phyloP scores from a whole-genome alignment of 2,329 filamentous ascomycete species.

The Arthrobotrys iridis region DNA sequence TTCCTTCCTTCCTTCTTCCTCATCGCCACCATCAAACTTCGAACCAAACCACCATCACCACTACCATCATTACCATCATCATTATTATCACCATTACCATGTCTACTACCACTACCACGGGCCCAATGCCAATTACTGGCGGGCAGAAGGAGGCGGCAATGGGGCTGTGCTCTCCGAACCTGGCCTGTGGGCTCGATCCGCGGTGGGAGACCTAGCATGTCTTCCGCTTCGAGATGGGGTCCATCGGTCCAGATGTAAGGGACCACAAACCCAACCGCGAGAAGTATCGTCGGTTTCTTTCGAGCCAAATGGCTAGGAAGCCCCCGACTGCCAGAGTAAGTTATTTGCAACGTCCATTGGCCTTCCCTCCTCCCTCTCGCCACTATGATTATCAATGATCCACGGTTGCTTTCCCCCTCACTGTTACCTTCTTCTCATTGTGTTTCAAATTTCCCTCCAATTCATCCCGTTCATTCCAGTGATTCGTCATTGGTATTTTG shows the following conservation, averaged over 20 bases:
- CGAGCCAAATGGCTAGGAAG: background rate
- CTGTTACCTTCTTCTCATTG: too few relatives aligned
- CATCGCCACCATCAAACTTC: background rate
- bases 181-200: background rate
- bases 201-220: background rate
- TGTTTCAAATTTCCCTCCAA: too few relatives aligned
- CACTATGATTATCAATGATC: background rate
- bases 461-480: too few relatives aligned
- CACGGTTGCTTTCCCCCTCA: background rate
- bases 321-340: background rate
- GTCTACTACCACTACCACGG: slow-evolving; percentile 1
- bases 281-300: background rate
- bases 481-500: too few relatives aligned
- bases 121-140: background rate
- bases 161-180: background rate
- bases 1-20: background rate
- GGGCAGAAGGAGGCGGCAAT: background rate
- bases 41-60: background rate
- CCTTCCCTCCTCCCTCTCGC: background rate
- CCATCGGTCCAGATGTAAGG: background rate
- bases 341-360: background rate
- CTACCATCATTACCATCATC: slow-evolving; percentile 1
- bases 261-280: background rate
- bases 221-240: background rate
- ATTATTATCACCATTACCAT: background rate